Base-by-base conservation (phyloP, 2,329 filamentous ascomycete genomes). In the Penicillium hordei region DNA sequence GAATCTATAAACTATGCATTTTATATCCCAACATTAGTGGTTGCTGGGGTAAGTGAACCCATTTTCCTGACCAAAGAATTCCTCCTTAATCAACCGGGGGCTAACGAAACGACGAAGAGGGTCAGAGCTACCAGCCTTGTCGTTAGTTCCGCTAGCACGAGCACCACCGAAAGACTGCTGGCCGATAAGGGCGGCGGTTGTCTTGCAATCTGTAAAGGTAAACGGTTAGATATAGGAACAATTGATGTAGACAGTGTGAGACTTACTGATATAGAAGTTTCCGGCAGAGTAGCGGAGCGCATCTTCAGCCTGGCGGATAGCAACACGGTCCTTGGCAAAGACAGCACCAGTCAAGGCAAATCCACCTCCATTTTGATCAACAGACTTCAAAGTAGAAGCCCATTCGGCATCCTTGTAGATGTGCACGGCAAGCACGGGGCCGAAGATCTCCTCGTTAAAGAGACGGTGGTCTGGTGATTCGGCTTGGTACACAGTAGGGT, bases 401-500 rank as follows among this genome's bases (percentile, higher is more conserved):
- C 89, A 90, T 45, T 86, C 83, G 19, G 75, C 75, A 70, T 95
- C 90, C 56, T 90, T 87, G 78, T 93, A 95, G 61, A 93, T 83
- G 73, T 94, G 85, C 4, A 88, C 77, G 19, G 84, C 83, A 43
- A 93, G 79, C 38, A 93, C 79, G 25, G 90, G 90, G 1, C 90
- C 90, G 74, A 95, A 95, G 63, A 94, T 85, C 76, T 95, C 91
- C 45, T 84, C 87, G 58, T 81, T 85, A 58, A 95, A 81, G 66
- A 93, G 86, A 60, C 82, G 81, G 79, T 94, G 90, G 56, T 82
- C 76, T 0, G 89, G 86, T 73, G 88, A 86, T 50, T 81, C 85
- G 42, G 89, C 88, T 59, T 82, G 75, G 80, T 93, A 94, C 70
- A 95, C 82, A 59, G 91, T 93, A 3, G 91, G 91, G 74, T 89